Evolutionary conservation across 2,329 filamentous ascomycete genomes (phyloP), one percentile per base, ranked within the genome.

Genomic region (Fusarium liriodendri): DNA sequence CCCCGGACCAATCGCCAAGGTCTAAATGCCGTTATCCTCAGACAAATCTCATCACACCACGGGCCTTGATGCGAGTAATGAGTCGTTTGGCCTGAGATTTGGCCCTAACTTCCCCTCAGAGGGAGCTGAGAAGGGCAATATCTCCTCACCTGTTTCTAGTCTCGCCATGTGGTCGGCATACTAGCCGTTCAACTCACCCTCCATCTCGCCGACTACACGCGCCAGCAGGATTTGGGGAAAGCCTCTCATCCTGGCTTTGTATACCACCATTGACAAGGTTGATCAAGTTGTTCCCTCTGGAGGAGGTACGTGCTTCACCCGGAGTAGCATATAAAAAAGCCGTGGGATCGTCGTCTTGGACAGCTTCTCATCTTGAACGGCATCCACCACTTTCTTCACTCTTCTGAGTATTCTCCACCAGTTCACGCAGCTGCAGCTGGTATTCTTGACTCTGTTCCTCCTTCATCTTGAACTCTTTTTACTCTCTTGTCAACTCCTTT

Each of bases 311-410:
- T 74, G 45, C 75, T 71, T 71, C 70, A 67, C 9, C 25, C 40
- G 13, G 29, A 42, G 22, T 9, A 50, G 37, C 65, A 76, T 76
- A 75, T 75, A 77, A 77, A 62, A 65, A 54, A 55, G 27, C 64
- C 45, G 61, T 67, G 62, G 64, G 59, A 65, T 63, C 73, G 55
- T 64, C 45, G 64, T 58, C 32, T 40, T 33, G 18, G 37, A 57
- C 22, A 35, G 14, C 22, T 69, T 63, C 29, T 67, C 55, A 66
- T 60, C 40, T 62, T 38, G 32, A 73, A 45, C 67, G 62, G 42
- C 70, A 76, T 50, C 60, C 27, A 32, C 35, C 55, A 64, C 54
- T 45, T 32, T 57, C 66, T 29, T 50, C 32, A 52, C 29, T 40
- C 42, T 47, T n/a, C n/a, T 29, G 42, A 33, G 16, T 20, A 29